phyloP scores from a whole-genome alignment of 139 green algal species.

The Tetradesmus lagerheimii region DNA sequence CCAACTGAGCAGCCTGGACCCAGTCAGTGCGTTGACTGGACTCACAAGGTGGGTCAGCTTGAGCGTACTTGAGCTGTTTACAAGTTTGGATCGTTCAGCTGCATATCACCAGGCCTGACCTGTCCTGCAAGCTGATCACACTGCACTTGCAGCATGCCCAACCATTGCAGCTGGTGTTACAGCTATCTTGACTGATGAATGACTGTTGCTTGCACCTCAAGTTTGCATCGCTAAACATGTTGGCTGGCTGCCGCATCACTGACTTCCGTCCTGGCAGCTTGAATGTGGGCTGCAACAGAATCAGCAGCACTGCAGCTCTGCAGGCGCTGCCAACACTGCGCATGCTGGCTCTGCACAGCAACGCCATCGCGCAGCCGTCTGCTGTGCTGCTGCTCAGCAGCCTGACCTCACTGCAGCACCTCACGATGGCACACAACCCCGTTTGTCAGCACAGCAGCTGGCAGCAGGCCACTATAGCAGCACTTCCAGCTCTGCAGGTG shows the following conservation, averaged over 20 bases:
- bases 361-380: not conserved
- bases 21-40: not conserved
- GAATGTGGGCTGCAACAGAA: not conserved
- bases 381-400: not conserved
- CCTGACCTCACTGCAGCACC: not conserved
- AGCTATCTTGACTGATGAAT: too few relatives aligned
- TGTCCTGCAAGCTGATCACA: too few relatives aligned
- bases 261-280: not conserved
- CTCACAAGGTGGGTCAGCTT: not conserved
- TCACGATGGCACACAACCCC: slow-evolving; percentile 6
- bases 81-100: not conserved
- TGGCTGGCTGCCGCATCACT: not conserved
- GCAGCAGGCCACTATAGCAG: slow-evolving; percentile 7
- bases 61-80: too few relatives aligned
- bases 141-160: too few relatives aligned
- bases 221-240: too few relatives aligned
- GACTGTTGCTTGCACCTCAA: too few relatives aligned
- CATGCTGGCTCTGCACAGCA: slow-evolving; percentile 26
- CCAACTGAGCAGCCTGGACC: slow-evolving; percentile 5
- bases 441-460: slow-evolving; percentile 16
- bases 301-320: not conserved
- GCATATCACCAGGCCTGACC: not conserved
- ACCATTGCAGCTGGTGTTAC: too few relatives aligned
- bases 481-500: slow-evolving; percentile 3
- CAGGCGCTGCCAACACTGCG: not conserved